Evolutionary conservation across 2,329 filamentous ascomycete species (phyloP), one percentile per base, ranked within the genome.

Genomic region (Talaromyces sp.): DNA sequence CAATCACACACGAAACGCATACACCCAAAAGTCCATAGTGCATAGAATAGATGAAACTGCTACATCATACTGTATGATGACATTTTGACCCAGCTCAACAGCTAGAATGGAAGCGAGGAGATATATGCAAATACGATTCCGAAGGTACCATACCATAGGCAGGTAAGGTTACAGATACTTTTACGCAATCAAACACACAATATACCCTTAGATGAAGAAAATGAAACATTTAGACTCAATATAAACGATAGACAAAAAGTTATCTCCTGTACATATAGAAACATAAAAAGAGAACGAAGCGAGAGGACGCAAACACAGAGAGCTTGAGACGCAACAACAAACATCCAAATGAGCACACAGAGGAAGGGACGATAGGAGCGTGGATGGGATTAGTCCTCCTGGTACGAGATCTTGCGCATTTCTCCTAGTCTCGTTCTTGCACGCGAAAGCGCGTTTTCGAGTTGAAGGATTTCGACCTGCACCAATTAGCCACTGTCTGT

Each of bases 341-440:
- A 16, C 7, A n/a, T 37, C 13, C 35, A 13, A 37, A 37, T 37
- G 35, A 35, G 33, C 1, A 35, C 10, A 14, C 47, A 27, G 10
- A 62, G 50, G 13, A 45, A 47, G 22, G 2, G 14, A 49, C 4
- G 19, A 52, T 11, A 35, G 14, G n/a, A 10, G 13, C 2, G 7
- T 1, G 19, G 9, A 11, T 35, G 3, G 49, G 9, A 33, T 71
- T 75, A 81, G 11, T 94, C 90, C 74, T 96, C 91, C 75, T 91
- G 90, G 80, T 97, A 97, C 5, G 91, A 94, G 68, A 97, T 92
- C 87, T 97, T 97, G 76, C 95, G 88, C 95, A 99, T 98, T 85
- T 99, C 95, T 68, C 95, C 94, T 69, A 99, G 82, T 62, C 93
- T 85, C 74, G 90, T 88, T 71, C 94, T 85, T 49, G 95, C 95